phyloP scores from a whole-genome alignment of 257 asterid species.

The Solanum ahanhuiri region DNA sequence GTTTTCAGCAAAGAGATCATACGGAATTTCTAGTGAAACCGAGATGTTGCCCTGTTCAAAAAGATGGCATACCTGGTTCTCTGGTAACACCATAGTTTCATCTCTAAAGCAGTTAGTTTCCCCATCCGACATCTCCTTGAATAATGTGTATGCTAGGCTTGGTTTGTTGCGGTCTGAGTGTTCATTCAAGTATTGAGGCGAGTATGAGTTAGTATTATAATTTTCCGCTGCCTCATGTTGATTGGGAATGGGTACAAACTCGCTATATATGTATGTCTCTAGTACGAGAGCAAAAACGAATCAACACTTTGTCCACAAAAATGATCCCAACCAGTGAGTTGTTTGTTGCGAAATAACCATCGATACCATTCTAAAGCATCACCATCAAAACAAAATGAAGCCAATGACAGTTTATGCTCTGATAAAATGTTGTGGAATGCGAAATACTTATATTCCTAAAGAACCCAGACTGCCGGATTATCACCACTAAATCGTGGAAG shows the following conservation, averaged over 20 bases:
- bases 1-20: background rate
- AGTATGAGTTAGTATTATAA: background rate
- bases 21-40: background rate
- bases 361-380: background rate
- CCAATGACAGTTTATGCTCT: too few relatives aligned
- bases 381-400: background rate
- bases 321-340: background rate
- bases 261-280: background rate
- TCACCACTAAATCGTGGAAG: too few relatives aligned
- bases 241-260: too few relatives aligned
- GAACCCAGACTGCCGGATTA: too few relatives aligned
- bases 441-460: too few relatives aligned
- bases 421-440: too few relatives aligned
- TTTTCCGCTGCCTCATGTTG: too few relatives aligned
- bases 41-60: background rate
- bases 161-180: too few relatives aligned
- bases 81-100: background rate
- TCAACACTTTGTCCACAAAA: background rate
- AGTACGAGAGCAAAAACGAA: background rate
- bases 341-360: background rate
- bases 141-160: background rate
- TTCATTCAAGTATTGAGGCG: too few relatives aligned
- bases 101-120: background rate
- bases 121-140: background rate
- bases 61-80: background rate